phyloP scores from a whole-genome alignment of 495 filamentous ascomycete species.

The Amniculicola lignicola region DNA sequence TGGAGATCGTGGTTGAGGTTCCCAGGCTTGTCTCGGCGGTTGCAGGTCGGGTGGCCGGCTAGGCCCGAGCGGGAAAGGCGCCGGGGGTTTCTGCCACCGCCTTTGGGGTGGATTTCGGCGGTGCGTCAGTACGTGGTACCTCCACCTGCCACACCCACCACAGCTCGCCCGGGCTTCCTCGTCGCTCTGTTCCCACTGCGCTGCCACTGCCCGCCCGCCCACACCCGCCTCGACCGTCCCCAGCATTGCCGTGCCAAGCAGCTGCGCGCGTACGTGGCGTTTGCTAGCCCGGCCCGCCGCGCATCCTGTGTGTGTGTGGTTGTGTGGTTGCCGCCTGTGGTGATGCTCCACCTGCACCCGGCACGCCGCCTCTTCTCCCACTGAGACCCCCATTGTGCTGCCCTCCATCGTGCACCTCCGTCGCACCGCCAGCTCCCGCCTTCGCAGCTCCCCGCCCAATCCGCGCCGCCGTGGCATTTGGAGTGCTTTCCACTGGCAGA shows the following conservation, averaged over 20 bases:
- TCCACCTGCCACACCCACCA: too few relatives aligned
- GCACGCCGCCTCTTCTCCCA: too few relatives aligned
- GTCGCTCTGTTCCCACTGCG: background rate
- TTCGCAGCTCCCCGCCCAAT: background rate
- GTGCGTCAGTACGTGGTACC: too few relatives aligned
- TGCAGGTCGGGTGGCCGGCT: too few relatives aligned
- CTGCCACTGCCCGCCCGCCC: too few relatives aligned
- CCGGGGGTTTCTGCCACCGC: slow-evolving; percentile 30
- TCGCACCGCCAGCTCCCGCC: background rate
- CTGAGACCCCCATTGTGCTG: slow-evolving; percentile 4
- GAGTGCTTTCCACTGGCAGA: slow-evolving; percentile 6
- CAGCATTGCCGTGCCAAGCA: too few relatives aligned
- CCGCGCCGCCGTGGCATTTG: background rate
- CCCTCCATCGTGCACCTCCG: background rate
- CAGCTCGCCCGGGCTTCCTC: background rate
- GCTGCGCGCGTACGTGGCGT: slow-evolving; percentile 18
- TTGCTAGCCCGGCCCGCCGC: slow-evolving; percentile 2
- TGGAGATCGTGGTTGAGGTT: too few relatives aligned
- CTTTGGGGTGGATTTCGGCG: too few relatives aligned
- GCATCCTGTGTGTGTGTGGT: background rate
- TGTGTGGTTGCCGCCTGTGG: slow-evolving; percentile 19
- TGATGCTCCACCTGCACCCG: slow-evolving; percentile 16
- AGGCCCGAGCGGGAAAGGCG: background rate
- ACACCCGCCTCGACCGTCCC: too few relatives aligned
- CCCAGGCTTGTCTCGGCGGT: too few relatives aligned